phyloP scores from a whole-genome alignment of 1,284 basidiomycete species.

The Vanrija sp. region DNA sequence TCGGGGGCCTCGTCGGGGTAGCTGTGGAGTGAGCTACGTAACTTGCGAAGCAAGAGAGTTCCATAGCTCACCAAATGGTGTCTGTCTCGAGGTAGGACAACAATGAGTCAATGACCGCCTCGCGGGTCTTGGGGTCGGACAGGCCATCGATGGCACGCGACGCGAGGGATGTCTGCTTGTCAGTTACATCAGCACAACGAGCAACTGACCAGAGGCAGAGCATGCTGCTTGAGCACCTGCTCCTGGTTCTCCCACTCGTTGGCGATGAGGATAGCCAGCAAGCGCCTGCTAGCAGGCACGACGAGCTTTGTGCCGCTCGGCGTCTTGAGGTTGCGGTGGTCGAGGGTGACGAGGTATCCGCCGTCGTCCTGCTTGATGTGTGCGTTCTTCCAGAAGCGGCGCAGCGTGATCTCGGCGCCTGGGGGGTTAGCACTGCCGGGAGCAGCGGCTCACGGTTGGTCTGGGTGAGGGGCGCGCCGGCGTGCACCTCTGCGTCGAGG shows the following conservation, averaged over 20 bases:
- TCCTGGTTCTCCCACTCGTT: constrained; percentile 96
- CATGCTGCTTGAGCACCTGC: constrained; percentile 78
- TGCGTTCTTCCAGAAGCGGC: constrained; percentile 87
- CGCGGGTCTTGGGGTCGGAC: constrained; percentile 56
- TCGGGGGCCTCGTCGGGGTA: constrained; percentile 78
- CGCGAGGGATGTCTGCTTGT: constrained; percentile 72
- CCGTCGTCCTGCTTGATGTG: constrained; percentile 59
- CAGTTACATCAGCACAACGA: neutral
- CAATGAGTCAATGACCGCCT: constrained; percentile 67
- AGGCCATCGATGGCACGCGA: constrained; percentile 85
- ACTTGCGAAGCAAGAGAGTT: no score
- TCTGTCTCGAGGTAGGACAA: constrained; percentile 91
- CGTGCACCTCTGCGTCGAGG: constrained; percentile 6
- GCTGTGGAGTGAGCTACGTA: constrained; percentile 50
- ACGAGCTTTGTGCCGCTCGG: constrained; percentile 71
- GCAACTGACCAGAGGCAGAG: constrained; percentile 74
- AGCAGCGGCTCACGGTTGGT: constrained; percentile 32
- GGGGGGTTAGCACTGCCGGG: neutral
- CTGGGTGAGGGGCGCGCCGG: constrained; percentile 34
- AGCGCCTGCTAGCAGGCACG: constrained; percentile 64
- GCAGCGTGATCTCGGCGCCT: constrained; percentile 81
- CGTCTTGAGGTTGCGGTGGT: constrained; percentile 68
- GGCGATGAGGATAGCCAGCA: constrained; percentile 81
- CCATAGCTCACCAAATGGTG: constrained; percentile 71
- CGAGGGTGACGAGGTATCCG: constrained; percentile 55